phyloP scores from a whole-genome alignment of 2,329 filamentous ascomycete species.

The Beauveria varroae region DNA sequence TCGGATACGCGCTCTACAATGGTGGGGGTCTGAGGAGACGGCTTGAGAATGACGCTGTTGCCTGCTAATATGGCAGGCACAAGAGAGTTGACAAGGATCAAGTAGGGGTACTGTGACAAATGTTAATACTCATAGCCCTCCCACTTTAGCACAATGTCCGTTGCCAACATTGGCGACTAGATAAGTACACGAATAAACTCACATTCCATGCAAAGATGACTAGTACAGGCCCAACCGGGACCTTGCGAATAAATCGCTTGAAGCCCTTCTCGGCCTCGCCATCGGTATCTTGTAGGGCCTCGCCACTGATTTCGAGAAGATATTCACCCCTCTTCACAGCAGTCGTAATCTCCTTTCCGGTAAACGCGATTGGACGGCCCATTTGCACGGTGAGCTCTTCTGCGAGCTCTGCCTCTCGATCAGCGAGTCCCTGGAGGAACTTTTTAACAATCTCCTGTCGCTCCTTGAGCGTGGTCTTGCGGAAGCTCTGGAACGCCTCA shows the following conservation, averaged over 20 bases:
- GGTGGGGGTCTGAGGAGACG: conserved; percentile 89
- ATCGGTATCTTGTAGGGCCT: conserved; percentile 69
- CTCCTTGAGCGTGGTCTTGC: conserved; percentile 64
- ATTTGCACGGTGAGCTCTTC: conserved; percentile 88
- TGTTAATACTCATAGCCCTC: background rate
- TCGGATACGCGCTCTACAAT: conserved; percentile 76
- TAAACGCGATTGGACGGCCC: conserved; percentile 86
- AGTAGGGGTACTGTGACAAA: conserved; percentile 70
- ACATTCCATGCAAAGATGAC: conserved; percentile 96
- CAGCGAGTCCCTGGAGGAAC: conserved; percentile 62
- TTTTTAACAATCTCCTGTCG: conserved; percentile 75
- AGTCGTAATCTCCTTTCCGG: conserved; percentile 74
- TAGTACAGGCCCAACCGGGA: conserved; percentile 79
- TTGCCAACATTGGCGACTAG: background rate
- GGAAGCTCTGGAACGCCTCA: conserved; percentile 69
- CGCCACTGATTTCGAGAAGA: conserved; percentile 73
- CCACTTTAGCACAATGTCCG: conserved; percentile 11
- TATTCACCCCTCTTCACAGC: conserved; percentile 82
- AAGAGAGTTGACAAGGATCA: conserved; percentile 87
- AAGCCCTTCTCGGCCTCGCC: conserved; percentile 84
- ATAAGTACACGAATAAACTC: conserved; percentile 28
- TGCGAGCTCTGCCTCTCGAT: conserved; percentile 71
- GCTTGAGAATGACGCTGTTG: conserved; percentile 89
- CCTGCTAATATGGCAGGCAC: conserved; percentile 86
- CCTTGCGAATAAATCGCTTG: conserved; percentile 81